Evolutionary conservation across 208 protist genomes (phyloP).

Genomic region (Acanthamoeba rhysodes): DNA sequence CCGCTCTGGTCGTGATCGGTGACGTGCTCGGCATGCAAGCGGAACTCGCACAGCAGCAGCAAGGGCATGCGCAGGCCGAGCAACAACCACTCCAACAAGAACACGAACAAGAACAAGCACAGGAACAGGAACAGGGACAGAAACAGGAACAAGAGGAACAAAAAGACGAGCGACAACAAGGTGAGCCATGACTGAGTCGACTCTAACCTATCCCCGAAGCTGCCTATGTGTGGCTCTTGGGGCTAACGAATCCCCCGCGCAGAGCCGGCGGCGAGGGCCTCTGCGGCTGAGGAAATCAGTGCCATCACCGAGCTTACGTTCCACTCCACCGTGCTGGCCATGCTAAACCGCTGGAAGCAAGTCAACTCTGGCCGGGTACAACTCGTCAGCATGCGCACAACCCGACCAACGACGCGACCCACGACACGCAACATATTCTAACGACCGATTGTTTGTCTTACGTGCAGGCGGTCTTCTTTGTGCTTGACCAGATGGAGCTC

Average conservation of each 20-base stretch:
- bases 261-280: background rate
- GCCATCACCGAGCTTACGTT: background rate
- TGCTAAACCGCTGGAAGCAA: background rate
- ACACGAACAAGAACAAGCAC: too few relatives aligned
- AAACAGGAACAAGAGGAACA: too few relatives aligned
- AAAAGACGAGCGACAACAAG: too few relatives aligned
- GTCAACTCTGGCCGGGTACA: background rate
- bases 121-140: too few relatives aligned
- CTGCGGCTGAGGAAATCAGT: background rate
- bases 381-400: background rate
- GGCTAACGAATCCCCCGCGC: too few relatives aligned
- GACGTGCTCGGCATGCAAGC: background rate
- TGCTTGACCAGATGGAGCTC: constrained; percentile 13
- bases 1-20: background rate
- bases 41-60: background rate
- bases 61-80: background rate
- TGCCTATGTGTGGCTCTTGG: too few relatives aligned
- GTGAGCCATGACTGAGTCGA: too few relatives aligned
- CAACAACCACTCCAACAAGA: too few relatives aligned
- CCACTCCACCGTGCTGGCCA: background rate
- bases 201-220: too few relatives aligned
- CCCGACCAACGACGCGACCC: too few relatives aligned
- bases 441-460: background rate
- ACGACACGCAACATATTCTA: too few relatives aligned
- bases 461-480: background rate